Conservation (phyloP, 2,329 filamentous ascomycete genomes). For the Westerdykella aurantiaca region DNA sequence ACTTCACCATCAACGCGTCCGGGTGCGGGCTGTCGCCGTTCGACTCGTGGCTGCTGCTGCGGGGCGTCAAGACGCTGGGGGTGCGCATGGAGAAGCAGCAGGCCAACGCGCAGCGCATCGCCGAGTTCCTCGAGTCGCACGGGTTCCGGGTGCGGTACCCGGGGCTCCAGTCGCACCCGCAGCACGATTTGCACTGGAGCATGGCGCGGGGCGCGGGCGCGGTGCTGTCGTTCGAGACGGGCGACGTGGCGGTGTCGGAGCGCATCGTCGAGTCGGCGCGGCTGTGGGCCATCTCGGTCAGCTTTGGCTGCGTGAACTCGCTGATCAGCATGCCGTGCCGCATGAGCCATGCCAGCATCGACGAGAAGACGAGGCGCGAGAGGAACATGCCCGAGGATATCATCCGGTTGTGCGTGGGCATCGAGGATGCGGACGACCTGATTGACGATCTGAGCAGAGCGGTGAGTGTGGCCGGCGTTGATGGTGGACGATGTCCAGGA, state of each 20-base stretch:
- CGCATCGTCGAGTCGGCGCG: slow-evolving; percentile 89
- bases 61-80: slow-evolving; percentile 91
- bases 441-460: slow-evolving; percentile 89
- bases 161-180: slow-evolving; percentile 87
- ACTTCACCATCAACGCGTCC: slow-evolving; percentile 94
- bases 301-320: slow-evolving; percentile 96
- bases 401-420: slow-evolving; percentile 90
- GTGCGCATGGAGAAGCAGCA: slow-evolving; percentile 99
- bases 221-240: slow-evolving; percentile 93
- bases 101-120: slow-evolving; percentile 81
- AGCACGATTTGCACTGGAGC: slow-evolving; percentile 93
- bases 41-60: slow-evolving; percentile 91
- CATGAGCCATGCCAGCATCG: slow-evolving; percentile 98
- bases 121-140: slow-evolving; percentile 81
- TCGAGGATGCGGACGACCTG: slow-evolving; percentile 86
- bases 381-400: slow-evolving; percentile 89
- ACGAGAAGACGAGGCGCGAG: slow-evolving; percentile 73
- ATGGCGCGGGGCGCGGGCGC: slow-evolving; percentile 93
- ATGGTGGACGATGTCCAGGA: neutral
- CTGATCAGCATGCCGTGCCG: slow-evolving; percentile 99
- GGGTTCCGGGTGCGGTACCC: slow-evolving; percentile 96
- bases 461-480: slow-evolving; percentile 54
- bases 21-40: slow-evolving; percentile 92
- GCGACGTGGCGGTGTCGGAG: slow-evolving; percentile 75
- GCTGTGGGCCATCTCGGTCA: slow-evolving; percentile 92